Evolutionary conservation across 2,329 filamentous ascomycete genomes (phyloP).

Genomic region (Elsinoe perseae): DNA sequence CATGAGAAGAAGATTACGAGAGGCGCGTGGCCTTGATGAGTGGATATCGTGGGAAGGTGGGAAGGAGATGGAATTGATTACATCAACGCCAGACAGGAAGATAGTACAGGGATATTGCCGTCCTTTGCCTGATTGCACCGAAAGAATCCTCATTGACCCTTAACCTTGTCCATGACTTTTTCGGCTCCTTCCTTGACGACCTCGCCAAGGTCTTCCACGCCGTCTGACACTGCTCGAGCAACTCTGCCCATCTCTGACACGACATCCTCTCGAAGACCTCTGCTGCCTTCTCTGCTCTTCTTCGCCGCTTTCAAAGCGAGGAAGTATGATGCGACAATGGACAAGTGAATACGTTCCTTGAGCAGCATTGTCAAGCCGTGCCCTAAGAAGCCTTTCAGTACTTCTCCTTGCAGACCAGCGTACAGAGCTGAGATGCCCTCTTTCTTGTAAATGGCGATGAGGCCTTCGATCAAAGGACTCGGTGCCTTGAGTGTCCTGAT

Average conservation of each 20-base stretch:
- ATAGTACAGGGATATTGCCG: constrained; percentile 2
- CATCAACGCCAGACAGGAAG: not conserved
- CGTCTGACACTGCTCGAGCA: constrained; percentile 10
- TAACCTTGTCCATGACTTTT: constrained; percentile 2
- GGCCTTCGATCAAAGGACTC: constrained; percentile 22
- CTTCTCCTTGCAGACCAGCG: constrained; percentile 65
- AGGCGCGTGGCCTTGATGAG: constrained; percentile 18
- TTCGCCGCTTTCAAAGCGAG: constrained; percentile 46
- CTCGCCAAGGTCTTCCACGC: constrained; percentile 17
- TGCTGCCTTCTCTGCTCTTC: constrained; percentile 36
- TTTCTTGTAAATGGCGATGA: constrained; percentile 27
- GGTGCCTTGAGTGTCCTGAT: constrained; percentile 2
- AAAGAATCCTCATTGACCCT: not conserved
- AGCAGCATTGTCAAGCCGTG: constrained; percentile 83
- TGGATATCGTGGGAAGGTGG: no score
- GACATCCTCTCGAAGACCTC: constrained; percentile 21
- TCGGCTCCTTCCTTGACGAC: constrained; percentile 18
- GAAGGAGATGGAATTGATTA: not conserved
- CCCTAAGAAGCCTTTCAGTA: constrained; percentile 75
- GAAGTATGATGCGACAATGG: constrained; percentile 67
- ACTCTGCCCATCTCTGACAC: constrained; percentile 17
- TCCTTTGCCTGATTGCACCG: not conserved
- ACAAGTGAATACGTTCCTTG: constrained; percentile 67
- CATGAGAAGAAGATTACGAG: constrained; percentile 20
- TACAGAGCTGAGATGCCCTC: constrained; percentile 68